Conservation (phyloP, 1,284 basidiomycete genomes). For the Termitomyces sp. region DNA sequence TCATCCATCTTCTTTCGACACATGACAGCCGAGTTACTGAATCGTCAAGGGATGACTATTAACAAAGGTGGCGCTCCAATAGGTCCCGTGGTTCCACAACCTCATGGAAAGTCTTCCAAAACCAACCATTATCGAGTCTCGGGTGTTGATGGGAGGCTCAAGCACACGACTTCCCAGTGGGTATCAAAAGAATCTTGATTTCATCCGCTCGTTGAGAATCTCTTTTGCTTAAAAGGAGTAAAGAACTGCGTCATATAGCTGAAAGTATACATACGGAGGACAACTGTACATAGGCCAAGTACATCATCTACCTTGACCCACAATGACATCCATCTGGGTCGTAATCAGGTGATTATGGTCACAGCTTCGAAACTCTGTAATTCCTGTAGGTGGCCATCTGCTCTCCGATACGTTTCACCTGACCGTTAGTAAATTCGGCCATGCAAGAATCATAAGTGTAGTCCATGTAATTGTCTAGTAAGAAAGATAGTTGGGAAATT, state of each 20-base stretch:
- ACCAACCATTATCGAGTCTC: not conserved
- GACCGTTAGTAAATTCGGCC: slow-evolving; percentile 25
- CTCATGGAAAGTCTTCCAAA: not conserved
- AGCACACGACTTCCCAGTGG: not conserved
- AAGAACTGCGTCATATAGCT: not conserved
- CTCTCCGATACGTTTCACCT: slow-evolving; percentile 11
- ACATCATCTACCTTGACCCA: not conserved
- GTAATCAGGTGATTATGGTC: not conserved
- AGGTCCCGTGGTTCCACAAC: not conserved
- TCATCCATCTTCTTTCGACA: not conserved
- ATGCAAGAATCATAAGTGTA: slow-evolving; percentile 26
- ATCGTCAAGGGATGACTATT: not conserved
- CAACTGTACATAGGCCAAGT: not conserved
- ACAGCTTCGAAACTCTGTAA: not conserved
- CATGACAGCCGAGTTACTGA: not conserved
- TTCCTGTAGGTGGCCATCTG: slow-evolving; percentile 13
- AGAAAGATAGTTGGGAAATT: not conserved
- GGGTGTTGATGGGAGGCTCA: not conserved
- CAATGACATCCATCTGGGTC: not conserved
- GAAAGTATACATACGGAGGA: too few relatives aligned
- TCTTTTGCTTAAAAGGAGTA: not conserved
- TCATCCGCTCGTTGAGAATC: not conserved
- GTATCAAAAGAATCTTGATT: not conserved
- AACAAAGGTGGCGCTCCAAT: not conserved
- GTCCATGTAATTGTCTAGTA: slow-evolving; percentile 24